Percentiles rank a stretch among this genome's conserved stretches.
Evolutionary conservation across 345 rosid species (phyloP).

Genomic region (Rhodomyrtus tomentosa): DNA sequence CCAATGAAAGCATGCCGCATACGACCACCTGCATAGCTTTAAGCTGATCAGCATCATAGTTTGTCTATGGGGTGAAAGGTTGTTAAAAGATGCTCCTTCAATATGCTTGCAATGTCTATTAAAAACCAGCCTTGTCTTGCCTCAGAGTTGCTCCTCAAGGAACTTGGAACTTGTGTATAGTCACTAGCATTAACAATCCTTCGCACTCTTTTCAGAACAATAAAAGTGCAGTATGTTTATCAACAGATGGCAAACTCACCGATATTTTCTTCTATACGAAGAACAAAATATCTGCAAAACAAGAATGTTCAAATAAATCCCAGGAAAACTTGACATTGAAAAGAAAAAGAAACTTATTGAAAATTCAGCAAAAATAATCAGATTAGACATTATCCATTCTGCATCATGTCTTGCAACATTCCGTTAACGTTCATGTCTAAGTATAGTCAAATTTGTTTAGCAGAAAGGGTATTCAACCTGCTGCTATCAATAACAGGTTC

Average conservation of each 20-base stretch:
- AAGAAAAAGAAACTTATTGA: background rate
- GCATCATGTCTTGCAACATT: background rate
- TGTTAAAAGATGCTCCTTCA: background rate
- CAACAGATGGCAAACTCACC: conserved; percentile 35
- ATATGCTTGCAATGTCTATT: background rate
- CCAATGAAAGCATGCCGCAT: conserved; percentile 94
- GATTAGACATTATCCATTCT: background rate
- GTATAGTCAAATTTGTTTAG: background rate
- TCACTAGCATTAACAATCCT: background rate
- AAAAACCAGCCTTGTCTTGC: background rate
- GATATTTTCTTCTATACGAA: conserved; percentile 92
- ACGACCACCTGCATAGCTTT: conserved; percentile 68
- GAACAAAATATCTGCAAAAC: conserved; percentile 94
- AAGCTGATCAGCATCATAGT: background rate
- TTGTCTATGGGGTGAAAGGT: background rate
- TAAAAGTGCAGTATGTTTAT: background rate
- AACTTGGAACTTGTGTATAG: background rate
- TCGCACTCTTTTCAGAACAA: background rate
- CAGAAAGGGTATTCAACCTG: conserved; percentile 41
- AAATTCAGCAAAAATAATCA: background rate
- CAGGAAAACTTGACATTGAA: background rate
- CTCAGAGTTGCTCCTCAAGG: background rate
- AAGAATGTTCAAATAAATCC: conserved; percentile 1
- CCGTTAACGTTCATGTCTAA: background rate
- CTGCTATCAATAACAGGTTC: conserved; percentile 98